Percentiles rank a stretch among this genome's conserved stretches.
Evolutionary conservation across 352 stramenopile genomes (phyloP).

Genomic region (Globisporangium paroecandrum): DNA sequence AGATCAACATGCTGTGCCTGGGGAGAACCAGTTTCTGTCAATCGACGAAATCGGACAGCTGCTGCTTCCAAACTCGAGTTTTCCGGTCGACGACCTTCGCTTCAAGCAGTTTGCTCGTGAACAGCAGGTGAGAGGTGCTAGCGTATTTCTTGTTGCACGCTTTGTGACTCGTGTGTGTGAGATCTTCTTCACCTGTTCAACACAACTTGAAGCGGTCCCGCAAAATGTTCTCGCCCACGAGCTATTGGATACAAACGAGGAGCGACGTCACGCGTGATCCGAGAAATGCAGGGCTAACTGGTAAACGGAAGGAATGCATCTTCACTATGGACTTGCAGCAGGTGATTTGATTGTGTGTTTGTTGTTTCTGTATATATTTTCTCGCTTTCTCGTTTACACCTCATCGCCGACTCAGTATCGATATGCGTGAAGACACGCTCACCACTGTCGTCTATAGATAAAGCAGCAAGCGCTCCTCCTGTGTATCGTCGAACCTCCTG

Average conservation of each 20-base stretch:
- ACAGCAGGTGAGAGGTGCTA: constrained; percentile 16
- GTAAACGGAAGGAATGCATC: background rate
- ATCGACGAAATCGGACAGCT: constrained; percentile 29
- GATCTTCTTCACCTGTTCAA: background rate
- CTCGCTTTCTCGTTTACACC: background rate
- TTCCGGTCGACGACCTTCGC: constrained; percentile 21
- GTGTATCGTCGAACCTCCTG: constrained; percentile 1
- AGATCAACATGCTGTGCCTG: background rate
- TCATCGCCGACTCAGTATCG: background rate
- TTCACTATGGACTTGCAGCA: background rate
- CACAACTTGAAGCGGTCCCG: constrained; percentile 10
- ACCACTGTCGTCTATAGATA: background rate
- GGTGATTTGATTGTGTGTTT: background rate
- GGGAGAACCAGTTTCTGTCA: constrained; percentile 20
- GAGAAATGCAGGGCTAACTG: background rate
- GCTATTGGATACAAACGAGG: too few species aligned
- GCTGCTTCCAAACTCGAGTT: constrained; percentile 28
- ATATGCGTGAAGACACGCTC: background rate
- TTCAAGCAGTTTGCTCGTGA: constrained; percentile 29
- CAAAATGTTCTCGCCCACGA: constrained; percentile 2
- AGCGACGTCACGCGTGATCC: background rate
- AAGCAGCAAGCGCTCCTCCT: background rate
- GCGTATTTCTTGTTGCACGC: background rate
- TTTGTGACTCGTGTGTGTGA: background rate
- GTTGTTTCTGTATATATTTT: constrained; percentile 1